Conservation (phyloP, 768 basidiomycete genomes). For the Neoboletus magnificus region DNA sequence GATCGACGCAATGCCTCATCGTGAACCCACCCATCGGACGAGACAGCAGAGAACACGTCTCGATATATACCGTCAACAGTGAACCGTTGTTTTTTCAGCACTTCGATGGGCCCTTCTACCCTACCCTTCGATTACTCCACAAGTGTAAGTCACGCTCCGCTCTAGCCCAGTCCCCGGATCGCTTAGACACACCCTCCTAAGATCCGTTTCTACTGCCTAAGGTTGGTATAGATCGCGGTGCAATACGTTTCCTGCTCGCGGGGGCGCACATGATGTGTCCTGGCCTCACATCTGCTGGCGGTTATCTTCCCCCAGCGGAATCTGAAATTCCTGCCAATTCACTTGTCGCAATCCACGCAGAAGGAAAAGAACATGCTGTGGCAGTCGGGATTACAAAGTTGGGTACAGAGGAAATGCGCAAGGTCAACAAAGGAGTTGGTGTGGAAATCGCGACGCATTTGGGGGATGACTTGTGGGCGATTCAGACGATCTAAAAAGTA, state of each 20-base stretch:
- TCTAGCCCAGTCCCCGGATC: background rate
- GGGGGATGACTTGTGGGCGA: constrained; percentile 84
- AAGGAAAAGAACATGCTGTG: constrained; percentile 91
- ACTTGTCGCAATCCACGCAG: constrained; percentile 89
- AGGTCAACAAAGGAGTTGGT: constrained; percentile 84
- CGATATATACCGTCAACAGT: constrained; percentile 84
- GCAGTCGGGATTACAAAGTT: constrained; percentile 83
- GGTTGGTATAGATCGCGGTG: constrained; percentile 91
- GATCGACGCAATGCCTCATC: constrained; percentile 8
- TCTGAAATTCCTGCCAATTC: constrained; percentile 63
- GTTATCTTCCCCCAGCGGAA: constrained; percentile 75
- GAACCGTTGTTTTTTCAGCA: constrained; percentile 95
- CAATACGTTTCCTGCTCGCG: constrained; percentile 93
- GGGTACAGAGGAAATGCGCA: constrained; percentile 84
- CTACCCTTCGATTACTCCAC: constrained; percentile 86
- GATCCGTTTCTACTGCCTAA: constrained; percentile 89
- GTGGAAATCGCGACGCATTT: constrained; percentile 86
- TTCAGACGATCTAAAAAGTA: constrained; percentile 53
- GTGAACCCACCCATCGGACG: constrained; percentile 19
- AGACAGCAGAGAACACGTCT: constrained; percentile 89
- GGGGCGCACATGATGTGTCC: constrained; percentile 98
- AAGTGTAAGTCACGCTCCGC: constrained; percentile 62
- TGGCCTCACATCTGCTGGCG: constrained; percentile 90
- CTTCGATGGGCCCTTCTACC: constrained; percentile 90
- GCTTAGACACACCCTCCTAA: constrained; percentile 33